Conservation (phyloP, 129 eudicot genomes). For the Gnaphalium uliginosum region DNA sequence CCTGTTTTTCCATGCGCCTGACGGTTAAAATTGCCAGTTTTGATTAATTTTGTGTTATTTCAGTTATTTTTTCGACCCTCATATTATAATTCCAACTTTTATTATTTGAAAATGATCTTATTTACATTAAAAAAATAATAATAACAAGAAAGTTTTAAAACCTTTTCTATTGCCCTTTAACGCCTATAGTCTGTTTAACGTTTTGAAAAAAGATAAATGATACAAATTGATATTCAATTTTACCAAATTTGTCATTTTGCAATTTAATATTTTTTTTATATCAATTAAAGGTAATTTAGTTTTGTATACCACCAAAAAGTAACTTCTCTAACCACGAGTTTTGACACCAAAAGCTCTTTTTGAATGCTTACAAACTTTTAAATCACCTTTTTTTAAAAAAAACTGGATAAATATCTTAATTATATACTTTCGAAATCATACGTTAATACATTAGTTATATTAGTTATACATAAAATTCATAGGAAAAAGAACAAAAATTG, state of each 20-base stretch:
- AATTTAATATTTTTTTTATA: too few species aligned
- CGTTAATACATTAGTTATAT: not conserved
- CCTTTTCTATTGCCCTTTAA: not conserved
- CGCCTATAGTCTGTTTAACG: not conserved
- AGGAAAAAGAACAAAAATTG: not conserved
- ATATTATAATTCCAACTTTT: not conserved
- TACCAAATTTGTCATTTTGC: too few species aligned
- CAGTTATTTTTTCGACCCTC: not conserved
- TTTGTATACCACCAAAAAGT: too few species aligned
- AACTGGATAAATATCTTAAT: not conserved
- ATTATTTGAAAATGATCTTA: not conserved
- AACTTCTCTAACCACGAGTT: too few species aligned
- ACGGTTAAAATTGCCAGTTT: not conserved
- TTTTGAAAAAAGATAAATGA: too few species aligned
- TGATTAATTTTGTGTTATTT: constrained; percentile 4
- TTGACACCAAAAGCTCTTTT: not conserved
- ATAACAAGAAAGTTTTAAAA: not conserved
- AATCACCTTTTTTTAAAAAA: not conserved
- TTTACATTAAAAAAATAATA: not conserved
- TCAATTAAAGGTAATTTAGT: too few species aligned
- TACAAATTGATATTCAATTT: too few species aligned
- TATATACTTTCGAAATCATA: not conserved
- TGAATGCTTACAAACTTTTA: not conserved
- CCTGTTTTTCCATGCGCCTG: not conserved
- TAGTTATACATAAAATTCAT: not conserved